phyloP scores from a whole-genome alignment of 2,329 filamentous ascomycete species.

The Graphiopsis chlorocephala region DNA sequence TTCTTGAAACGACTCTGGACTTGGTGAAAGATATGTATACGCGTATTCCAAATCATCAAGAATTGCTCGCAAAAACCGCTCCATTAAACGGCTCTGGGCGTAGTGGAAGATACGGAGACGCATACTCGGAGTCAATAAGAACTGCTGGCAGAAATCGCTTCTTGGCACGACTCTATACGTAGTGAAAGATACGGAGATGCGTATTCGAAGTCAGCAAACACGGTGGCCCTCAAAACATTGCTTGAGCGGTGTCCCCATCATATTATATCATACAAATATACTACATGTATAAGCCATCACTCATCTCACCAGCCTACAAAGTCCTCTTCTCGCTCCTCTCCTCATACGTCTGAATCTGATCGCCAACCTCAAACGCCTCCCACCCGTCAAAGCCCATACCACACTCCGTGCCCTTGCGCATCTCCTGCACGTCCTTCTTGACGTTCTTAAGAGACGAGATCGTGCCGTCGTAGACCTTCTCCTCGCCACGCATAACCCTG shows the following conservation, averaged over 20 bases:
- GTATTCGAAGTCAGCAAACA: neutral
- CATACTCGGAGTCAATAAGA: too few species aligned
- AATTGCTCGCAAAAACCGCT: too few species aligned
- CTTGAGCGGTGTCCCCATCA: neutral
- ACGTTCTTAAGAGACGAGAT: constrained; percentile 82
- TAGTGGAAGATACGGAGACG: too few species aligned
- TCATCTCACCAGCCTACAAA: constrained; percentile 36
- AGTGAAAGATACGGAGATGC: neutral
- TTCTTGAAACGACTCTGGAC: neutral
- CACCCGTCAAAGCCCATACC: constrained; percentile 82
- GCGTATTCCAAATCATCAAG: neutral
- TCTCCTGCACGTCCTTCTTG: constrained; percentile 87
- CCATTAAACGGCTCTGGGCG: too few species aligned
- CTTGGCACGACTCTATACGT: neutral
- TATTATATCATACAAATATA: neutral
- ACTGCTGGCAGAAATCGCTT: neutral
- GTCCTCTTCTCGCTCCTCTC: constrained; percentile 69
- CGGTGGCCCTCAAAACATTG: neutral
- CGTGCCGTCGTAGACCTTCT: constrained; percentile 70
- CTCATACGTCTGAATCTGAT: constrained; percentile 85
- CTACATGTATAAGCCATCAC: neutral
- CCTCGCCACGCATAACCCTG: constrained; percentile 65
- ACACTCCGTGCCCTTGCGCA: constrained; percentile 91
- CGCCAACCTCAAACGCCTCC: constrained; percentile 73
- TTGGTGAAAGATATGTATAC: neutral